phyloP scores from a whole-genome alignment of 140 eudicot genomes.

The Cichorium intybus region DNA sequence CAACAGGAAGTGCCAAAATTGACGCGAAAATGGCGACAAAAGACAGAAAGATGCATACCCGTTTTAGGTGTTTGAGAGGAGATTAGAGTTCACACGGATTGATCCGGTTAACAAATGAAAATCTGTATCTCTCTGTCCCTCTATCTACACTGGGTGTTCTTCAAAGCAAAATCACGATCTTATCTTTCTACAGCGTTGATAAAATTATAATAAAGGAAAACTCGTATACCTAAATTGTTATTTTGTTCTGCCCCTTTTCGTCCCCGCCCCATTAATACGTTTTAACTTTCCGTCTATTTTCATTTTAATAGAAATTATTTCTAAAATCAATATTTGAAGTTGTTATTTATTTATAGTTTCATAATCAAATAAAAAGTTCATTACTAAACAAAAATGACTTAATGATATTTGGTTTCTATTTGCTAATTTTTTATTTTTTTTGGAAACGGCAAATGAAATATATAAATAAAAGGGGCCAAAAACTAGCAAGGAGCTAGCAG shows the following conservation, averaged over 20 bases:
- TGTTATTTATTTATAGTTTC: too few relatives aligned
- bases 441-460: too few relatives aligned
- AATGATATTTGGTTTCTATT: too few relatives aligned
- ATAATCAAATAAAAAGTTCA: too few relatives aligned
- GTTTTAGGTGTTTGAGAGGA: conserved; percentile 1
- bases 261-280: conserved; percentile 1
- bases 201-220: background rate
- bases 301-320: background rate
- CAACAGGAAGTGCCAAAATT: background rate
- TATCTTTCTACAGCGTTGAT: conserved; percentile 24
- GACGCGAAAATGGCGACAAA: conserved; percentile 4
- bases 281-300: background rate
- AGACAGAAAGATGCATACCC: conserved; percentile 14
- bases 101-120: background rate
- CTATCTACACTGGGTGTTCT: conserved; percentile 22
- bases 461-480: too few relatives aligned
- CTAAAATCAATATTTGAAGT: too few relatives aligned
- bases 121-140: conserved; percentile 2
- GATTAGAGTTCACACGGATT: conserved; percentile 13
- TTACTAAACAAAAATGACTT: too few relatives aligned
- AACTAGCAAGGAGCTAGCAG: too few relatives aligned
- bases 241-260: background rate
- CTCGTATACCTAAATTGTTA: conserved; percentile 10
- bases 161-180: conserved; percentile 33
- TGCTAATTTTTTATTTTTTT: too few relatives aligned